A percentile compares a stretch with the other conserved stretches of the same genome.
Conservation (phyloP, 345 rosid species). For the Eucalyptus guilfoylei region DNA sequence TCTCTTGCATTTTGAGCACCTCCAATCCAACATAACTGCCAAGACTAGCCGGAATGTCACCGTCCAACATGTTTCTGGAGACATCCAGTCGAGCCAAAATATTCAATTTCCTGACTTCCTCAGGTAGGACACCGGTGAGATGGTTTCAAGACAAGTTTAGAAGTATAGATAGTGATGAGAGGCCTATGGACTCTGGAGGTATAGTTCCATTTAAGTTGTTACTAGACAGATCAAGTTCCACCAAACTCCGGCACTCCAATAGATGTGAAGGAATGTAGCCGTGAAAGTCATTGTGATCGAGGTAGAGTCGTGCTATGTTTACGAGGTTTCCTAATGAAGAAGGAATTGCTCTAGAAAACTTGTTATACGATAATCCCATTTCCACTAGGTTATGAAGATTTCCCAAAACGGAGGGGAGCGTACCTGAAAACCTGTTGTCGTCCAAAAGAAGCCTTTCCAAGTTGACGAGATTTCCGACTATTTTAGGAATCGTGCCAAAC, state of each 20-base stretch:
- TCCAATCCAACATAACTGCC: neutral
- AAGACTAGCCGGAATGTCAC: neutral
- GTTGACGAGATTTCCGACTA: neutral
- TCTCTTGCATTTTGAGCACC: neutral
- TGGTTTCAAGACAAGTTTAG: conserved; percentile 9
- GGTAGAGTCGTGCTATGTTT: too few species aligned
- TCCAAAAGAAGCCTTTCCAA: neutral
- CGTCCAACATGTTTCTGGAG: conserved; percentile 4
- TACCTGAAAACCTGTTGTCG: neutral
- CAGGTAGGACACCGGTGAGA: conserved; percentile 1
- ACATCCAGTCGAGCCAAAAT: neutral
- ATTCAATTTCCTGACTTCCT: neutral
- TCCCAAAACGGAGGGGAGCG: rapidly evolving
- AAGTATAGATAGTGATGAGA: neutral
- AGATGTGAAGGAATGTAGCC: too few species aligned
- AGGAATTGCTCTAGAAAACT: too few species aligned
- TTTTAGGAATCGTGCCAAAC: neutral
- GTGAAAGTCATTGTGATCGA: too few species aligned
- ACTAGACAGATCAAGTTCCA: too few species aligned
- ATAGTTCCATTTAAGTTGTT: conserved; percentile 3
- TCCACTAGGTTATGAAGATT: too few species aligned
- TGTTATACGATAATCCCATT: rapidly evolving
- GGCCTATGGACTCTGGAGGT: neutral
- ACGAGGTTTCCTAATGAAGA: too few species aligned
- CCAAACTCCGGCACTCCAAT: too few species aligned